Conservation (phyloP, 352 stramenopile genomes). For the Phytophthora meadii region DNA sequence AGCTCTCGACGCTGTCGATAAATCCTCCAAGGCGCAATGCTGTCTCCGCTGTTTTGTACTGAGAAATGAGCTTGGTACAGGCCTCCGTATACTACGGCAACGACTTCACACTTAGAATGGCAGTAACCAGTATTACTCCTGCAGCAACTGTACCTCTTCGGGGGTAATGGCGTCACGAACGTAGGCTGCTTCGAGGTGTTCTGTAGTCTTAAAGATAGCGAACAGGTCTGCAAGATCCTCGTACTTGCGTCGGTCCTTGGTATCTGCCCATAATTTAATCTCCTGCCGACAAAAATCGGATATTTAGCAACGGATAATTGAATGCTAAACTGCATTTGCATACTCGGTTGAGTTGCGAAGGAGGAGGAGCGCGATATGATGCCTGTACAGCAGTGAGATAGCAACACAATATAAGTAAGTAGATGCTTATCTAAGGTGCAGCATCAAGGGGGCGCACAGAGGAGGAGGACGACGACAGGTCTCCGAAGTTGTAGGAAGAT, state of each 20-base stretch:
- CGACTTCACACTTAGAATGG: slow-evolving; percentile 5
- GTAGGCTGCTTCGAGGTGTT: slow-evolving; percentile 97
- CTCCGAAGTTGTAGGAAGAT: slow-evolving; percentile 35
- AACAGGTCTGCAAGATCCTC: slow-evolving; percentile 94
- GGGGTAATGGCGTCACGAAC: slow-evolving; percentile 95
- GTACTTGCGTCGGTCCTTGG: slow-evolving; percentile 88
- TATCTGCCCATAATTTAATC: slow-evolving; percentile 83
- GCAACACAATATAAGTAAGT: not conserved
- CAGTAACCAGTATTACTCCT: not conserved
- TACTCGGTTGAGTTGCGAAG: slow-evolving; percentile 43
- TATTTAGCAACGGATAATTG: no score
- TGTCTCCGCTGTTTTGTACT: slow-evolving; percentile 97
- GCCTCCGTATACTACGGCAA: slow-evolving; percentile 92
- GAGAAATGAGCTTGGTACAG: slow-evolving; percentile 97
- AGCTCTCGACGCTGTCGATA: slow-evolving; percentile 76
- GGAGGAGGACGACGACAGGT: slow-evolving; percentile 29
- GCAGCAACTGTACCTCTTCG: slow-evolving; percentile 63
- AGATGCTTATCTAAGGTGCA: not conserved
- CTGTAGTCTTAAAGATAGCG: slow-evolving; percentile 97
- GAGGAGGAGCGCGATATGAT: slow-evolving; percentile 30
- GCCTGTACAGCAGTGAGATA: slow-evolving; percentile 9
- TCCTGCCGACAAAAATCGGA: slow-evolving; percentile 40
- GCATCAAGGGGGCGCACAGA: slow-evolving; percentile 10
- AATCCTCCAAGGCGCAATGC: slow-evolving; percentile 86
- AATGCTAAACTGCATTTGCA: not conserved